These are phyloP conservation scores for Agrocybe chaxingu DNA, from an alignment of 768 basidiomycete genomes.

Conservation along the genomic window DNA sequence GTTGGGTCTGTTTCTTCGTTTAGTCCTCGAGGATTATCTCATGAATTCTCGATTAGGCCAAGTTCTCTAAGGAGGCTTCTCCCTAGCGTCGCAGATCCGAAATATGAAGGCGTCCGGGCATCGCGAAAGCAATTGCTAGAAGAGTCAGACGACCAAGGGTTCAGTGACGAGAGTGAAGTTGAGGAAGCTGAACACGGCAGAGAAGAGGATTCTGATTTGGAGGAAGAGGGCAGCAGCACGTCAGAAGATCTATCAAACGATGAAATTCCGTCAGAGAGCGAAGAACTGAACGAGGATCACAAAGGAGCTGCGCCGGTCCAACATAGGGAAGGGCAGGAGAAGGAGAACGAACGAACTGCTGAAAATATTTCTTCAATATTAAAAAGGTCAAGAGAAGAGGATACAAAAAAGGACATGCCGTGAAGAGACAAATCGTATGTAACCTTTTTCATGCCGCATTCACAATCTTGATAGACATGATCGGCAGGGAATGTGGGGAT, in stretches of 20 bases:
- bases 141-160: conserved; percentile 31
- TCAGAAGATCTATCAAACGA: conserved; percentile 10
- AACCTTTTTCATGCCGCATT: background rate
- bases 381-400: conserved; percentile 60
- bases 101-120: conserved; percentile 71
- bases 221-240: conserved; percentile 13
- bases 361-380: conserved; percentile 52
- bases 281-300: conserved; percentile 15
- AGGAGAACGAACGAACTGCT: conserved; percentile 6
- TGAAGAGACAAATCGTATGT: conserved; percentile 80
- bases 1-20: conserved; percentile 59
- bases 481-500: conserved; percentile 79
- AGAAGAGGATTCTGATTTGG: conserved; percentile 26
- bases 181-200: conserved; percentile 20
- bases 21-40: background rate
- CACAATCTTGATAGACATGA: background rate
- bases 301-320: background rate
- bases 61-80: conserved; percentile 67
- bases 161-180: conserved; percentile 14
- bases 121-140: conserved; percentile 58
- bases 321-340: conserved; percentile 8
- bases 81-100: conserved; percentile 67
- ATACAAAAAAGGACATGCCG: conserved; percentile 81
- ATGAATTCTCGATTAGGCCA: conserved; percentile 39
- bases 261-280: conserved; percentile 15